These are phyloP conservation scores for Pseudoscleropodium purum DNA, from an alignment of 225 moss, liverwort and hornwort genomes.

Conservation along the genomic window DNA sequence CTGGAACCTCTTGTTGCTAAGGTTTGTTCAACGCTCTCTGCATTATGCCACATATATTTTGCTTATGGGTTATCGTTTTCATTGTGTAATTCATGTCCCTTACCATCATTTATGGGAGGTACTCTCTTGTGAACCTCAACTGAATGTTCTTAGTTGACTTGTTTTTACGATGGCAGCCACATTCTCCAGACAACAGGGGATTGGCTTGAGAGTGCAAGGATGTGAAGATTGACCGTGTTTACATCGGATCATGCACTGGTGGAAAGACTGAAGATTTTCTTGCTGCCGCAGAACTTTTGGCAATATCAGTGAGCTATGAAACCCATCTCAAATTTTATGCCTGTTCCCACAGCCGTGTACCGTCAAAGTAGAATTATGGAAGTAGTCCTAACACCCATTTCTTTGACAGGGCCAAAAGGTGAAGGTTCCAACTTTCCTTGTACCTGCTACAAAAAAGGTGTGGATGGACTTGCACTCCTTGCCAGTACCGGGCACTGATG, in stretches of 20 bases:
- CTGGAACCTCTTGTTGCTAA: conserved; percentile 89
- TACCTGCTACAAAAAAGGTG: conserved; percentile 93
- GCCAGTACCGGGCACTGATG: conserved; percentile 63
- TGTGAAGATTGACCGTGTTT: conserved; percentile 84
- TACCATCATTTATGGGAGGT: background rate
- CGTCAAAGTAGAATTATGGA: background rate
- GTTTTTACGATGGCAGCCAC: conserved; percentile 42
- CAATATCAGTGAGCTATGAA: conserved; percentile 34
- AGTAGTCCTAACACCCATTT: background rate
- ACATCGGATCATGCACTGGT: conserved; percentile 93
- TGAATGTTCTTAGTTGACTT: background rate
- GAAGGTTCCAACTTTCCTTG: conserved; percentile 91
- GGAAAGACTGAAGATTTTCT: conserved; percentile 96
- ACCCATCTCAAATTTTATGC: background rate
- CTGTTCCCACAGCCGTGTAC: background rate
- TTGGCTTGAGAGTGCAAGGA: conserved; percentile 78
- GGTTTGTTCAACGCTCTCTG: conserved; percentile 19
- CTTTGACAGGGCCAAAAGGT: conserved; percentile 56
- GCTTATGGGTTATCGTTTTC: background rate
- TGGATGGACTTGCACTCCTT: conserved; percentile 88
- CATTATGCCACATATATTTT: background rate
- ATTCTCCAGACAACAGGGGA: conserved; percentile 87
- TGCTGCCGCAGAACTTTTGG: conserved; percentile 76
- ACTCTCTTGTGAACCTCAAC: background rate
- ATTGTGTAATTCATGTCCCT: background rate